Percentiles rank a stretch among this genome's conserved stretches.
Conservation (phyloP, 2,329 filamentous ascomycete species). For the Exophiala sp. region DNA sequence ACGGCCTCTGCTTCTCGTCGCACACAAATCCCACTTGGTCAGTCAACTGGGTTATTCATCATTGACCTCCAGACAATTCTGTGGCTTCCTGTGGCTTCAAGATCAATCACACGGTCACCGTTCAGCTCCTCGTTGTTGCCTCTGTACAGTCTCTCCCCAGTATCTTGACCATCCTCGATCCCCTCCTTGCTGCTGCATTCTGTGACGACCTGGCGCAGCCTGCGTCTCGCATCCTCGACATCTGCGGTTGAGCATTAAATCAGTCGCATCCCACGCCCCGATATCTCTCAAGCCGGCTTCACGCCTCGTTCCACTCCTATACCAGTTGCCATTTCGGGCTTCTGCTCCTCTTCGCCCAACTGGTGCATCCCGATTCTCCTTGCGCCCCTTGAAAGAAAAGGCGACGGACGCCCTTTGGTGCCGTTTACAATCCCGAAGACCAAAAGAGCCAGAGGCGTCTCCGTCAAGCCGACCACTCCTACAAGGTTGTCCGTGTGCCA, state of each 20-base stretch:
- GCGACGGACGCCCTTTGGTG: neutral
- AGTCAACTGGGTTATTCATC: too few relatives aligned
- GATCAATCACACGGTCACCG: too few relatives aligned
- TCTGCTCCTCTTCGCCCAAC: neutral
- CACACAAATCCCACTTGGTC: too few relatives aligned
- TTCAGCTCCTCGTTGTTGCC: neutral
- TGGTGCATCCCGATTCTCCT: neutral
- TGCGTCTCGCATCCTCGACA: neutral
- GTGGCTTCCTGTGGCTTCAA: too few relatives aligned
- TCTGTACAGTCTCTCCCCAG: neutral
- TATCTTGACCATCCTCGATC: neutral
- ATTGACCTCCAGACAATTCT: too few relatives aligned
- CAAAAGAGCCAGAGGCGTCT: neutral
- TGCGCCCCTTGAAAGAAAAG: neutral
- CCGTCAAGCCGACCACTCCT: neutral
- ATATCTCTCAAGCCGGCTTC: neutral
- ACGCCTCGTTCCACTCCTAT: neutral
- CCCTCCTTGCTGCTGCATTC: neutral
- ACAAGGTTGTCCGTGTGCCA: neutral
- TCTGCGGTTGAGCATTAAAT: neutral
- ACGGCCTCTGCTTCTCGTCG: too few relatives aligned
- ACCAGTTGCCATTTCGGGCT: neutral
- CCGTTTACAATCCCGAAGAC: neutral
- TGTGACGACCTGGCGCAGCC: neutral
- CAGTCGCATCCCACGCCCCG: neutral